Percentiles rank a stretch among this genome's conserved stretches.
Conservation (phyloP, 768 basidiomycete genomes). For the Ramaria sp. region DNA sequence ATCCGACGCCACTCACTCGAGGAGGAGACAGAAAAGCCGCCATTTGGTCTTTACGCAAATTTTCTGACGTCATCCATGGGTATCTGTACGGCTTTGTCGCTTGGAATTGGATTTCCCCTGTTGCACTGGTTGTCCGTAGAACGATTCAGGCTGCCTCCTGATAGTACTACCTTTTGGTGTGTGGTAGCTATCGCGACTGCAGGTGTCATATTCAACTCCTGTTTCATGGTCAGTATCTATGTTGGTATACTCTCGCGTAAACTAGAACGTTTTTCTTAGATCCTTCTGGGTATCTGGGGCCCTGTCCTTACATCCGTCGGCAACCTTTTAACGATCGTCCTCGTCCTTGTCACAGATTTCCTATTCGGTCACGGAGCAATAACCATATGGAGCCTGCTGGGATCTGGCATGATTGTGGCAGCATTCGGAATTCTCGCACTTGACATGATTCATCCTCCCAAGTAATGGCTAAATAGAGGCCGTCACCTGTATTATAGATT, state of each 20-base stretch:
- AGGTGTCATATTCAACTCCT: constrained; percentile 76
- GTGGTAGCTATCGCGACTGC: constrained; percentile 59
- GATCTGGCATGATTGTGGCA: constrained; percentile 66
- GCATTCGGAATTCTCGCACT: constrained; percentile 76
- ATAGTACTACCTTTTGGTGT: constrained; percentile 30
- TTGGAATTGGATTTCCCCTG: constrained; percentile 75
- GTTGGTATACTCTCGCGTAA: neutral
- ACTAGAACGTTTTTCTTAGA: constrained; percentile 29
- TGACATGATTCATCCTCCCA: constrained; percentile 39
- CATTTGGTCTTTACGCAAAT: constrained; percentile 81
- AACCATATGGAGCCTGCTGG: constrained; percentile 62
- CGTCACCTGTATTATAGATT: neutral
- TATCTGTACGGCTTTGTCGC: constrained; percentile 51
- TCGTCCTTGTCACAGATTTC: constrained; percentile 78
- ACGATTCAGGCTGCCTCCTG: constrained; percentile 51
- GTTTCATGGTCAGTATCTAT: constrained; percentile 56
- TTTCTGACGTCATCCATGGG: constrained; percentile 75
- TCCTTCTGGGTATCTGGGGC: constrained; percentile 77
- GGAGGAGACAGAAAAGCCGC: constrained; percentile 34
- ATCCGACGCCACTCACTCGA: neutral
- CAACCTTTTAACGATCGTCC: constrained; percentile 87
- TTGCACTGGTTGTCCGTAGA: constrained; percentile 60
- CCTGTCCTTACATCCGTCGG: constrained; percentile 84
- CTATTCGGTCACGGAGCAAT: constrained; percentile 50
- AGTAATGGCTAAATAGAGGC: constrained; percentile 7